Evolutionary conservation across 1,284 basidiomycete genomes (phyloP), one percentile per base, ranked within the genome.

Genomic region (Earliella scabrosa): DNA sequence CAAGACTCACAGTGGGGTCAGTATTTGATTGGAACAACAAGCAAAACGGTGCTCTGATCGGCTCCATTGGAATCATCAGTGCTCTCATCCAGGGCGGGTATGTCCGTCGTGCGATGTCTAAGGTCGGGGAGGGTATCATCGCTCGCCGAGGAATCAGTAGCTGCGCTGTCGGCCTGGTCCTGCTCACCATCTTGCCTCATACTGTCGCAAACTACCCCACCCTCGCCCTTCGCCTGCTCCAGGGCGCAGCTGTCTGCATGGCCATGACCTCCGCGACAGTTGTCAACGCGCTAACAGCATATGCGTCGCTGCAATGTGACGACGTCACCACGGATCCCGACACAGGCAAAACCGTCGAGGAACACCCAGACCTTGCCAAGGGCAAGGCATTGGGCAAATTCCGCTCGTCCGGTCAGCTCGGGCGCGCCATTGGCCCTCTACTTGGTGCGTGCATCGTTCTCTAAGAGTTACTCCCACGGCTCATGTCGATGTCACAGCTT

Each of bases 181-280:
- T 92, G 21, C 82, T 97, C 26, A 80, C 90, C 1, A 59, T 85
- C 50, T 75, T 96, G 4, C 91, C 95, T 4, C 75, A 68, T 18
- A 79, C 85, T 55, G 76, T 80, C 31, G 57, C 73, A 24, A 75
- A 74, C 48, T 73, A 75, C 31, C 72, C 78, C 1, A 68, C 70
- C 13, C 49, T 81, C 32, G 81, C 87, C 9, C 75, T 86, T 52
- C 76, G 76, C 35, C 74, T 93, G 1, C 78, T 97, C 4, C 91
- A 92, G 66, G 78, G 75, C 10, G 88, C 91, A 2, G 90, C 92
- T 0, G 79, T 90, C 2, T 90, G 88, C 66, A 78, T 97, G 71
- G 92, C 92, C 1, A 95, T 93, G 75, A 95, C 95, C 1, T 90
- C 87, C 58, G 94, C 95, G 4, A 96, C 93, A 2, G 94, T 96